A percentile compares a stretch with the other conserved stretches of the same genome.
These are phyloP conservation scores for Setaria viridis DNA, from an alignment of 202 grass and related monocot species.

Conservation along the genomic window DNA sequence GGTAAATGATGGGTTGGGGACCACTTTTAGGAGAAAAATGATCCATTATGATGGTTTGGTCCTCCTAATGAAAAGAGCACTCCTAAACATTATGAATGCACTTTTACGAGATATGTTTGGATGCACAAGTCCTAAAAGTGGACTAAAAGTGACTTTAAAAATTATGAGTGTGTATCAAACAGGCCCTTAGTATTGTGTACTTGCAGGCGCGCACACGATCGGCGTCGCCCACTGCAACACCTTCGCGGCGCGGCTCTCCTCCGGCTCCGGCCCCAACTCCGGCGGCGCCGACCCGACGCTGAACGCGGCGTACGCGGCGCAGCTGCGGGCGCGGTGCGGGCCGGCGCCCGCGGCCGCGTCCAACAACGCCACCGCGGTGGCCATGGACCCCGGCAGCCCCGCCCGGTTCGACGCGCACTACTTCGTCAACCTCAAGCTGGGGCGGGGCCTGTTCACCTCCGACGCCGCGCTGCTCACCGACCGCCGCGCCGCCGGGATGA, in stretches of 20 bases:
- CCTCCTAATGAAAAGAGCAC: no score
- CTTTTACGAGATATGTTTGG: no score
- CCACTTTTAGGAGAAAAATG: no score
- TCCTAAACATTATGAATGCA: no score
- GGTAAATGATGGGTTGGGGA: no score
- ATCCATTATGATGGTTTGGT: no score
- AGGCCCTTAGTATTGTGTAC: no score
- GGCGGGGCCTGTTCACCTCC: constrained; percentile 64
- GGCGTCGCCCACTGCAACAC: constrained; percentile 70
- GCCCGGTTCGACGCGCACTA: constrained; percentile 71
- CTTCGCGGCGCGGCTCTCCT: constrained; percentile 65
- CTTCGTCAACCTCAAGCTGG: constrained; percentile 76
- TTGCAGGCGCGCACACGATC: constrained; percentile 67
- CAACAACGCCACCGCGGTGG: constrained; percentile 55
- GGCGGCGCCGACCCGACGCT: constrained; percentile 54
- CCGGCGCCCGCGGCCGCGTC: constrained; percentile 29
- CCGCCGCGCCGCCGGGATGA: constrained; percentile 42
- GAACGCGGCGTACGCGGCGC: constrained; percentile 59
- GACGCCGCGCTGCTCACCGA: constrained; percentile 70
- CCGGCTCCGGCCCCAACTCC: constrained; percentile 35
- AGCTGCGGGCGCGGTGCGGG: constrained; percentile 44
- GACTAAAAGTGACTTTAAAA: no score
- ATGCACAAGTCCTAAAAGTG: no score
- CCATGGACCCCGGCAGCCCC: constrained; percentile 63
- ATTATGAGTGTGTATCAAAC: no score